These are phyloP conservation scores for Helianthus tuberosus DNA, from an alignment of 129 eudicot species.

Conservation along the genomic window DNA sequence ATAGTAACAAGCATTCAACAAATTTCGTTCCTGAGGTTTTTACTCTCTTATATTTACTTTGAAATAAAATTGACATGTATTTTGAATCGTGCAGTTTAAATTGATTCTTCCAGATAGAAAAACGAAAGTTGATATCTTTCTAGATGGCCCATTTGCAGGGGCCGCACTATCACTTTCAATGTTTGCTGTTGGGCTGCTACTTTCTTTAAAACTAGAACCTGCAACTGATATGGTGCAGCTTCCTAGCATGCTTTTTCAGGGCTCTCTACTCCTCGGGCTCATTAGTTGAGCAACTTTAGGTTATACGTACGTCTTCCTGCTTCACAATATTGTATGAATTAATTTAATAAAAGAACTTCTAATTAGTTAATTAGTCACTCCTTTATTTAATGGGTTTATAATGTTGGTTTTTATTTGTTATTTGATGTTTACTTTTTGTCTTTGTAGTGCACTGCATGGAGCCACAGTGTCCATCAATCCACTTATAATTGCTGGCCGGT, in stretches of 20 bases:
- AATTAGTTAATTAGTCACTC: neutral
- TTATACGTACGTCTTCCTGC: constrained; percentile 63
- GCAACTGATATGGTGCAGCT: constrained; percentile 88
- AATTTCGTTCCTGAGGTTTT: too few relatives aligned
- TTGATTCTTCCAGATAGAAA: constrained; percentile 97
- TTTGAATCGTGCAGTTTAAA: constrained; percentile 64
- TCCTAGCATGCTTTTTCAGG: constrained; percentile 93
- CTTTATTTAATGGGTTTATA: too few relatives aligned
- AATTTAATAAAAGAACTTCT: neutral
- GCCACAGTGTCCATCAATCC: constrained; percentile 91
- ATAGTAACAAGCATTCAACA: too few relatives aligned
- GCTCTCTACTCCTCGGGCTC: constrained; percentile 94
- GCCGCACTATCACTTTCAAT: constrained; percentile 80
- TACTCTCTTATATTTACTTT: neutral
- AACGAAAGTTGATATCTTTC: constrained; percentile 81
- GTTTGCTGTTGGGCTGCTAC: constrained; percentile 91
- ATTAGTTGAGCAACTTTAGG: constrained; percentile 87
- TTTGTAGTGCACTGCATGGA: constrained; percentile 88
- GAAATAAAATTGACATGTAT: constrained; percentile 4
- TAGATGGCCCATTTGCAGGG: constrained; percentile 96
- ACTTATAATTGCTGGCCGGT: constrained; percentile 99
- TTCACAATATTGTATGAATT: neutral
- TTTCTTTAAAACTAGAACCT: constrained; percentile 78
- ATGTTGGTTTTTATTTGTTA: too few relatives aligned
- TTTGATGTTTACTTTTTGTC: too few relatives aligned